Evolutionary conservation across 345 rosid species (phyloP), one percentile per base, ranked within the genome.

Genomic region (Lepidium africanum): DNA sequence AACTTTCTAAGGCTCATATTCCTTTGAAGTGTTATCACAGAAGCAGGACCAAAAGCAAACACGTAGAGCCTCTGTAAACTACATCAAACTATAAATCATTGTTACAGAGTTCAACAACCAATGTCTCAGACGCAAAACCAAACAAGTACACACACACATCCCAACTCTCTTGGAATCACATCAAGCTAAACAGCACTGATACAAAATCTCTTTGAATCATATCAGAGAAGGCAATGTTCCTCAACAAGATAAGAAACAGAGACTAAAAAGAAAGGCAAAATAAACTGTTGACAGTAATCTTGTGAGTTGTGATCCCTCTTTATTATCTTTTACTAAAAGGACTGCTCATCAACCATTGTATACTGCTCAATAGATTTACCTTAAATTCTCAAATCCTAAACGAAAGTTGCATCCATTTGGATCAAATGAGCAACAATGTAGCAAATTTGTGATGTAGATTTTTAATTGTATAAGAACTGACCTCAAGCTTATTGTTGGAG

Each of bases 401-500:
- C 41, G 4, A 21, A 62, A 71, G 49, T 17, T 46, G 10, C 23
- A 12, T 46, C 27, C 15, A 46, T 45, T 43, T 7, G 5, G 2
- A 56, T 56, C 30, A 36, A 17, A 1, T 17, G 45, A 56, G 38
- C 4, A 47, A 25, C 19, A 41, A 41, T 49, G 16, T 3, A 59
- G 37, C 60, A 32, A 72, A 13, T 33, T 11, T 8, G 5, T 8
- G 11, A 54, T 52, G 36, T 36, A 25, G 56, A 62, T 43, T 3
- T 10, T 30, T 13, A 4, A 21, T 12, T 3, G 49, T 13, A 59
- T 4, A 42, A 32, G 39, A 65, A 74, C 76, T 41, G 45, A 91
- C 97, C 93, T 82, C 73, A 15, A 95, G 93, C 77, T 83, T 86
- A 81, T 95, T 95, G 76, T 71, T 72, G 3, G 96, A 83, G 49